Base-by-base conservation (phyloP, 129 eudicot species). In the Silybum marianum region DNA sequence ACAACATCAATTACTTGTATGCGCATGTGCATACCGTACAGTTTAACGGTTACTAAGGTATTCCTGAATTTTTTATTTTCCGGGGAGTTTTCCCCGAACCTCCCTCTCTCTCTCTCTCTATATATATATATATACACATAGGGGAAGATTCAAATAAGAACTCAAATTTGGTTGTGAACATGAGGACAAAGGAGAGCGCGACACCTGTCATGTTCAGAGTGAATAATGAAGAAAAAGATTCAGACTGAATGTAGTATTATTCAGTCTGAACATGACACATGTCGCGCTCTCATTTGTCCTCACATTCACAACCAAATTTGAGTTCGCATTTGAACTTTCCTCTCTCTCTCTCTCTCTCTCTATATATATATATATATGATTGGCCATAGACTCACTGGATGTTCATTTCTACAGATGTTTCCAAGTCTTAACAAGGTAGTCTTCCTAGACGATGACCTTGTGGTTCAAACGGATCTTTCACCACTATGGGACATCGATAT, bases 401-500 rank as follows among this genome's bases (percentile, higher is more conserved):
- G 72, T 16, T 30, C 24, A 9, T 63, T 18, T 83, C 68, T 86
- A 85, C 91, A 95, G 97, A 71, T 95, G 87, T 95, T 90, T 89
- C 98, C 97, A 11, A 92, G 97, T 88, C 90, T 92, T 7, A 81
- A 86, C 63, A 95, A 89, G 80, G 80, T 90, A 51, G 97, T 90
- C 68, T 92, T 92, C 87, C 90, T 95, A 73, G 98, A 95, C 32
- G 97, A 95, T 80, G 98, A 95, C 82, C 88, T 95, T 73, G 99
- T 95, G 65, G 86, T 92, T 82, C 99, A 95, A 83, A 90, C 90
- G 1, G 99, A 95, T 87, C 96, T 92, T 86, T 81, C 99, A 2
- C 91, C 96, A 82, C 89, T 95, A 39, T 92, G 97, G 97, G 97
- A 95, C 84, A 89, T 95, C n/a, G 90, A 95, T 78, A 95, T 95